phyloP scores from a whole-genome alignment of 495 filamentous ascomycete species.

The Podospora tetraspora region DNA sequence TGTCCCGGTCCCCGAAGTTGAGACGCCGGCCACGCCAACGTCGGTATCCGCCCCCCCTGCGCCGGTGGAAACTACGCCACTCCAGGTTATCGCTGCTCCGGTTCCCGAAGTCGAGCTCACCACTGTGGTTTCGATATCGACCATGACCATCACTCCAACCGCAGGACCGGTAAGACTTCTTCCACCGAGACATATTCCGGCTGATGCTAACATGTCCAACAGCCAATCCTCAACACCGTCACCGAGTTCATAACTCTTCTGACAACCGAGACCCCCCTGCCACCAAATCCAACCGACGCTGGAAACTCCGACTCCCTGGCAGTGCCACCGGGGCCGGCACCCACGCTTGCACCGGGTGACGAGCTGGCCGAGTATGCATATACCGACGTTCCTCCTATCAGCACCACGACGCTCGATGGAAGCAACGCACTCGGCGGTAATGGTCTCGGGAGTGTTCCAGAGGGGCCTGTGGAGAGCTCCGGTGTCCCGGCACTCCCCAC shows the following conservation, averaged over 20 bases:
- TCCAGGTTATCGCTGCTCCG: not conserved
- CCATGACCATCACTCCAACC: slow-evolving; percentile 11
- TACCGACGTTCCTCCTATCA: slow-evolving; percentile 14
- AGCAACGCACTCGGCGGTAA: slow-evolving; percentile 15
- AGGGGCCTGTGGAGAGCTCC: not conserved
- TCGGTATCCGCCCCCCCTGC: not conserved
- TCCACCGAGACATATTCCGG: not conserved
- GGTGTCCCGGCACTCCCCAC: not conserved
- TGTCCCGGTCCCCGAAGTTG: not conserved
- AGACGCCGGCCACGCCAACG: not conserved
- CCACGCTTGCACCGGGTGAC: not conserved
- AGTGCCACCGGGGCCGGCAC: not conserved
- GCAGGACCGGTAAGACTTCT: not conserved
- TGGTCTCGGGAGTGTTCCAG: not conserved
- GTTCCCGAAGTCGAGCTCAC: slow-evolving; percentile 2
- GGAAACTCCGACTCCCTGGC: not conserved
- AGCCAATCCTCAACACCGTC: not conserved
- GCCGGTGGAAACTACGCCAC: not conserved
- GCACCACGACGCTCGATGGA: slow-evolving; percentile 11
- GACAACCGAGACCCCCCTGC: not conserved
- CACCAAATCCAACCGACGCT: not conserved
- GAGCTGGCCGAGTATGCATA: not conserved
- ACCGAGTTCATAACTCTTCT: slow-evolving; percentile 2
- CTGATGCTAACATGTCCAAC: not conserved
- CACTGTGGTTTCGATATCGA: slow-evolving; percentile 6